These are phyloP conservation scores for Xanthoconium stramineum DNA, from an alignment of 768 basidiomycete species.

Conservation along the genomic window DNA sequence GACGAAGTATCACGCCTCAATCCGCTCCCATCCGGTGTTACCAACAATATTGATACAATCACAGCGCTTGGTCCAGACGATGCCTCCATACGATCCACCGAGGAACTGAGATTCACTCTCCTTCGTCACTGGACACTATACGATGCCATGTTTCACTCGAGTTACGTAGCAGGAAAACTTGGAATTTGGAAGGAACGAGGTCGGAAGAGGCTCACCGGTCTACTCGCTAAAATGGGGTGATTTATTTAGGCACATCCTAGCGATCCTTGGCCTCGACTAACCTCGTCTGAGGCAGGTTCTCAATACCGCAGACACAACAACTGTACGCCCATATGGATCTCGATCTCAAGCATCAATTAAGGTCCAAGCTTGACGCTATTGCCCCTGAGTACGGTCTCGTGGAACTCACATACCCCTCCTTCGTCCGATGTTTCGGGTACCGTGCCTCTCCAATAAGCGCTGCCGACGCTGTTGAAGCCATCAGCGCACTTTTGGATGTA, in stretches of 20 bases:
- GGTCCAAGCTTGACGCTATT: constrained; percentile 79
- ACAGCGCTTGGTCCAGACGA: constrained; percentile 78
- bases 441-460: constrained; percentile 85
- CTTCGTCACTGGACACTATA: constrained; percentile 98
- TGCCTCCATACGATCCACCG: constrained; percentile 71
- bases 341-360: constrained; percentile 79
- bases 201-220: constrained; percentile 80
- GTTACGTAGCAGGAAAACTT: constrained; percentile 91
- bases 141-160: constrained; percentile 97
- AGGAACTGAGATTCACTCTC: constrained; percentile 91
- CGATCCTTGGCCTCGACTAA: constrained; percentile 2
- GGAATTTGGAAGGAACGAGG: constrained; percentile 97
- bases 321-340: constrained; percentile 95
- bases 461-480: constrained; percentile 88
- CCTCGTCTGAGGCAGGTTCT: constrained; percentile 61
- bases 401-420: constrained; percentile 91
- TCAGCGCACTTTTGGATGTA: constrained; percentile 84
- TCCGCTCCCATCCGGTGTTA: constrained; percentile 45
- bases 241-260: constrained; percentile 9
- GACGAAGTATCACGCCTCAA: constrained; percentile 95
- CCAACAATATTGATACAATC: constrained; percentile 38
- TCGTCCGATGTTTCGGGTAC: constrained; percentile 89
- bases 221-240: constrained; percentile 99
- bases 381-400: constrained; percentile 94
- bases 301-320: constrained; percentile 91